Conservation (phyloP, 2,329 filamentous ascomycete genomes). For the Diaporthe sp. region DNA sequence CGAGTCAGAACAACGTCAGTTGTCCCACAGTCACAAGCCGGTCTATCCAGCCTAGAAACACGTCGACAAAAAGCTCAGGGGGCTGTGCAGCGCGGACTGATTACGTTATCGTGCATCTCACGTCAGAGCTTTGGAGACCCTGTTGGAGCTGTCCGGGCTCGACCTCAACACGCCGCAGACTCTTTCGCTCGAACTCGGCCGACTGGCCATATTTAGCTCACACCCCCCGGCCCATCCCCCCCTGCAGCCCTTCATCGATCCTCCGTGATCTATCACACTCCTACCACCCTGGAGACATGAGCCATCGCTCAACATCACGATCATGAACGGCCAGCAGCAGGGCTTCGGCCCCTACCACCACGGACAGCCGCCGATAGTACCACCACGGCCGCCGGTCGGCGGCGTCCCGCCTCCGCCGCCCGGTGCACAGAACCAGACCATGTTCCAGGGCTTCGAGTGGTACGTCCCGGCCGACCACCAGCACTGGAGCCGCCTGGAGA, state of each 20-base stretch:
- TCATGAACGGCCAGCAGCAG: slow-evolving; percentile 43
- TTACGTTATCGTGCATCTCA: slow-evolving; percentile 31
- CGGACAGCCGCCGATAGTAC: slow-evolving; percentile 21
- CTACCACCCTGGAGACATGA: slow-evolving; percentile 2
- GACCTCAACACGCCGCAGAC: not conserved
- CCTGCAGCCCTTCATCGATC: not conserved
- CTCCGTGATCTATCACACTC: slow-evolving; percentile 1
- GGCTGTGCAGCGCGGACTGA: slow-evolving; percentile 4
- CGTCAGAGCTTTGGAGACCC: slow-evolving; percentile 28
- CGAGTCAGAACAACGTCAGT: slow-evolving; percentile 21
- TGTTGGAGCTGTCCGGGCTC: not conserved
- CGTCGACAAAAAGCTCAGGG: not conserved
- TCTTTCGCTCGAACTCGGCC: slow-evolving; percentile 24
- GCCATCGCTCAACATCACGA: not conserved
- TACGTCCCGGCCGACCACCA: slow-evolving; percentile 72
- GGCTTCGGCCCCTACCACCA: not conserved
- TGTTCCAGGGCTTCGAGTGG: slow-evolving; percentile 82
- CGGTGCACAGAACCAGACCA: slow-evolving; percentile 57
- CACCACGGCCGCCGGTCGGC: not conserved
- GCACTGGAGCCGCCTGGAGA: slow-evolving; percentile 72
- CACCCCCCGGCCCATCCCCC: not conserved
- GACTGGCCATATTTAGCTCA: slow-evolving; percentile 13
- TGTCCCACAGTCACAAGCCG: slow-evolving; percentile 5
- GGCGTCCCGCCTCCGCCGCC: slow-evolving; percentile 19
- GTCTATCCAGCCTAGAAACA: not conserved